A percentile compares a stretch with the other conserved stretches of the same genome.
Evolutionary conservation across 768 basidiomycete species (phyloP).

Genomic region (Boletus rex-veris): DNA sequence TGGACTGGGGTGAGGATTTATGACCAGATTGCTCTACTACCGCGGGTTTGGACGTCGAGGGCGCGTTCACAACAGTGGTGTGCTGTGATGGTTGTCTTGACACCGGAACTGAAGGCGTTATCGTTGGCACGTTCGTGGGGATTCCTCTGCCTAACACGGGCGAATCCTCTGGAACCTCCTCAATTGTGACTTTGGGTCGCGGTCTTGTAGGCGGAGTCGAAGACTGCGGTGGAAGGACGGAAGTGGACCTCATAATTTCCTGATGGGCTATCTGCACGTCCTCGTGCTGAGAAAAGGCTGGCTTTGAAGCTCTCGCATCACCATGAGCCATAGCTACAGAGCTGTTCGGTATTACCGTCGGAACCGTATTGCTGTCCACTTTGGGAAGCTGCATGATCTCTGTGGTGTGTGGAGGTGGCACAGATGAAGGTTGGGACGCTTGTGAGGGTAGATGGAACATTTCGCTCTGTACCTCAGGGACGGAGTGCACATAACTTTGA

Average conservation of each 20-base stretch:
- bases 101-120: conserved; percentile 3
- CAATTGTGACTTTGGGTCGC: conserved; percentile 29
- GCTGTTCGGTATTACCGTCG: not conserved
- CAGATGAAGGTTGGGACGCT: not conserved
- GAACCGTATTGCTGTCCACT: not conserved
- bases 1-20: conserved; percentile 22
- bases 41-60: conserved; percentile 1
- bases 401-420: not conserved
- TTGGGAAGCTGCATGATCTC: conserved; percentile 8
- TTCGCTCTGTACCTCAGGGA: conserved; percentile 21
- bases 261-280: conserved; percentile 8
- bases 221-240: conserved; percentile 9
- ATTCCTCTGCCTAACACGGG: conserved; percentile 12
- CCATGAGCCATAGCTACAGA: not conserved
- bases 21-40: conserved; percentile 9
- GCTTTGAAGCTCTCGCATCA: conserved; percentile 8
- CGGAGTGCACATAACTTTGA: not conserved
- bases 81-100: conserved; percentile 11
- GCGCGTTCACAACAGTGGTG: not conserved
- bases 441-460: conserved; percentile 23
- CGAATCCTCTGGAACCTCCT: conserved; percentile 27
- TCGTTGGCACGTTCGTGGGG: not conserved
- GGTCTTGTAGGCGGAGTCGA: conserved; percentile 3
- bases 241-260: conserved; percentile 7
- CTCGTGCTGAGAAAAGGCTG: conserved; percentile 3